Base-by-base conservation (phyloP, 73 alveolate species). In the Symbiodinium pilosum region DNA sequence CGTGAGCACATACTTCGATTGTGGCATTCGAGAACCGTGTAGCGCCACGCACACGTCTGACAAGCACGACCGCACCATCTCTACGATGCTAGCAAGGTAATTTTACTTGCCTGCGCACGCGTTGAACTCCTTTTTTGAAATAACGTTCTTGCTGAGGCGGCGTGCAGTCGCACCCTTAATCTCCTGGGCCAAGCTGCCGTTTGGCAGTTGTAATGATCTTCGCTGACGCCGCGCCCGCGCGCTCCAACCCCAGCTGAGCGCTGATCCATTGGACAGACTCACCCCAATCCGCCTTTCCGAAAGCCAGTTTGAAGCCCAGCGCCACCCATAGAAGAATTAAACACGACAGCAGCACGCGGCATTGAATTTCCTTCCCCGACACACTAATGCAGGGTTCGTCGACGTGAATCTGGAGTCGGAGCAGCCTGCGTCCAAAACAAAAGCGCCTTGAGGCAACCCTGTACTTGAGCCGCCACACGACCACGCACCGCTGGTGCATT, bases 401-500 rank as follows among this genome's bases (percentile, higher is more conserved):
- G 24, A 89, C 96, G 14, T 89, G 69, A 6, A 89, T 59, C 56
- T 89, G 88, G 26, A 89, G 64, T 39, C 81, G 28, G 39, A n/a
- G 20, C 30, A 5, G 0, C 30, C 30, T 42, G 0, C 2, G 36
- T 0, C 96, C 96, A 28, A 89, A 41, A 1, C 96, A 28, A 89
- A 41, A 1, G 42, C 40, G 28, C 44, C 87, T 36, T 89, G 87
- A 21, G 88, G 64, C 12, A 87, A 8, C 1, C 94, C 42, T 0
- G 94, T 20, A 87, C 69, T 36, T 39, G 40, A 42, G 94, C 94
- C 1, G 86, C 94, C 34, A 87, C n/a, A n/a, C n/a, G n/a, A 20
- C 94, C 94, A 7, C 94, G 39, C 3, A 87, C 42, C 52, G 56
- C 42, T 14, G 94, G 94, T 2, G 94, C 94, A n/a, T 87, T 87